These are phyloP conservation scores for Cercospora citrullina DNA, from an alignment of 2,329 filamentous ascomycete species.

Conservation along the genomic window DNA sequence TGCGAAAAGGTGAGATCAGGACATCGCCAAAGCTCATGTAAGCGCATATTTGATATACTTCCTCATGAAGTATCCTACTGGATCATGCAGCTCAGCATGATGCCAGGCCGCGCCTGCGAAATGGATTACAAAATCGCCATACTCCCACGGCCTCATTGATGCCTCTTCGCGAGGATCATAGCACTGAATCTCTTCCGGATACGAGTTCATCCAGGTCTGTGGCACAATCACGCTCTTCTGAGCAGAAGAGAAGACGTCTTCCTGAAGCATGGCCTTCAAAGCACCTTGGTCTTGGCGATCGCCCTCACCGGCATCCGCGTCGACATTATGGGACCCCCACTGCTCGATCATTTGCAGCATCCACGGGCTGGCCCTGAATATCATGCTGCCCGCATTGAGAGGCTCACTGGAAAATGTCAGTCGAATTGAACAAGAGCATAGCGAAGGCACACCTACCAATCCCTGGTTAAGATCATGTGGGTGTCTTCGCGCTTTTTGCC, in stretches of 20 bases:
- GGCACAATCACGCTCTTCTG: constrained; percentile 32
- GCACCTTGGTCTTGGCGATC: constrained; percentile 43
- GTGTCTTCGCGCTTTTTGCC: constrained; percentile 35
- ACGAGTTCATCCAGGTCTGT: constrained; percentile 44
- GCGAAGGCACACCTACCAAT: constrained; percentile 32
- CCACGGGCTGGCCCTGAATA: constrained; percentile 39
- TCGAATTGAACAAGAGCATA: background rate
- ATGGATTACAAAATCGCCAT: constrained; percentile 37
- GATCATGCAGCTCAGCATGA: constrained; percentile 38
- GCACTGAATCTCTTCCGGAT: constrained; percentile 44
- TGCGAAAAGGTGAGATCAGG: too few relatives aligned
- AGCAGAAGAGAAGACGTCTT: constrained; percentile 8
- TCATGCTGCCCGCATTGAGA: constrained; percentile 44
- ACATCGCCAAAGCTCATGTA: background rate
- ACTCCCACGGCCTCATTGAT: constrained; percentile 8
- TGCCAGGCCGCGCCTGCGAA: constrained; percentile 47
- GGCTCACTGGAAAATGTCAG: constrained; percentile 21
- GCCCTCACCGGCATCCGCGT: constrained; percentile 15
- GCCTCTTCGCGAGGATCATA: constrained; percentile 35
- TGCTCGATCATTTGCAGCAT: constrained; percentile 40
- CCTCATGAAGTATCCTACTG: constrained; percentile 42
- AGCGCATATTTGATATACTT: constrained; percentile 34
- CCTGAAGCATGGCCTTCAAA: constrained; percentile 37
- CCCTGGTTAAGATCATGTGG: constrained; percentile 43
- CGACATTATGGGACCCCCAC: constrained; percentile 29